Conservation (phyloP, 1,284 basidiomycete species). For the Tremellales sp. region DNA sequence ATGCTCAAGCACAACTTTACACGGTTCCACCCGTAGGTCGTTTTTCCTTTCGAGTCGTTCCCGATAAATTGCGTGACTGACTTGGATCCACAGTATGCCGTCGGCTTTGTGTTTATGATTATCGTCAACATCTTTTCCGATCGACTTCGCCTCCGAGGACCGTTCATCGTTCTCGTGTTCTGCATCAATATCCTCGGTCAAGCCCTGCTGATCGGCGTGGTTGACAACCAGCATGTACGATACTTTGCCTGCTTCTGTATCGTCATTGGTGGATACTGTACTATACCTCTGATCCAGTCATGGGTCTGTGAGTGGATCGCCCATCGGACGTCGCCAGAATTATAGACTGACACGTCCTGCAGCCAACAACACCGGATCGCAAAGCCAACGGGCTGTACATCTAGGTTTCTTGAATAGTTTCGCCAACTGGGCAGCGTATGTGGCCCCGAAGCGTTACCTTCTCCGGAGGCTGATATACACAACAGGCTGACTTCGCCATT, state of each 20-base stretch:
- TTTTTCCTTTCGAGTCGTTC: no score
- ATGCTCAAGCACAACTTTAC: constrained; percentile 53
- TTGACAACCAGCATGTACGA: constrained; percentile 20
- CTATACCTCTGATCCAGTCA: constrained; percentile 28
- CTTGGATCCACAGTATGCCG: no score
- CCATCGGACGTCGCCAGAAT: background rate
- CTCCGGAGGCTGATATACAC: no score
- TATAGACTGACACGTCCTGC: no score
- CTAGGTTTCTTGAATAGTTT: constrained; percentile 45
- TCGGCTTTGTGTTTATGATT: constrained; percentile 61
- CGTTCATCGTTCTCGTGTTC: constrained; percentile 37
- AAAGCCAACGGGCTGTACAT: constrained; percentile 35
- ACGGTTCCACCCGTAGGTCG: constrained; percentile 76
- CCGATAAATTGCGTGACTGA: no score
- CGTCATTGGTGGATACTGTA: constrained; percentile 31
- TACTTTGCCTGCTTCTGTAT: constrained; percentile 43
- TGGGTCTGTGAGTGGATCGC: no score
- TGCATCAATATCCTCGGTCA: constrained; percentile 38
- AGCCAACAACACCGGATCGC: constrained; percentile 29
- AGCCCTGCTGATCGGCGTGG: constrained; percentile 32
- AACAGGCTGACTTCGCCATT: no score
- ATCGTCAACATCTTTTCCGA: constrained; percentile 64
- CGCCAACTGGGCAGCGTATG: constrained; percentile 26
- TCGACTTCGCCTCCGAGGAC: constrained; percentile 62
- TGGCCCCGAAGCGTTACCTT: constrained; percentile 24